phyloP scores from a whole-genome alignment of 371 early-diverging fungal genomes.

The Entomophthora muscae region DNA sequence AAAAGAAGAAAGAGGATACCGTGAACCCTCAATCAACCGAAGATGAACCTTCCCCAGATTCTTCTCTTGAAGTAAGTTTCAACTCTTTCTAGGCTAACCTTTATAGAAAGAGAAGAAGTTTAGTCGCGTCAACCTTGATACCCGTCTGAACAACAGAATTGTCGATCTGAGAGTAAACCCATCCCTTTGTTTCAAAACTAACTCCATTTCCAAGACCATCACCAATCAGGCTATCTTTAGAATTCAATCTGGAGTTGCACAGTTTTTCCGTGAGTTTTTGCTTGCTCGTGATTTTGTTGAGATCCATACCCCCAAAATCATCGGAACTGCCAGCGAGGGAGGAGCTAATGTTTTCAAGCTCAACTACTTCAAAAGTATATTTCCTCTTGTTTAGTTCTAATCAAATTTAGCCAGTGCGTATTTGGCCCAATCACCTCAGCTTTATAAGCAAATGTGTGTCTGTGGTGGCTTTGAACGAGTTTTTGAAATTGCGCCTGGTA shows the following conservation, averaged over 20 bases:
- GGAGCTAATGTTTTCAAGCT: slow-evolving; percentile 98
- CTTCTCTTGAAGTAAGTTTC: not conserved
- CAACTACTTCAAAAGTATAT: slow-evolving; percentile 83
- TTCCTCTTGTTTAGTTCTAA: not conserved
- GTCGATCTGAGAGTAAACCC: slow-evolving; percentile 85
- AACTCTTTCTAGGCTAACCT: not conserved
- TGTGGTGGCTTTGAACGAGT: slow-evolving; percentile 96
- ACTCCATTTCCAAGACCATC: slow-evolving; percentile 34
- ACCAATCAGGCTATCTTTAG: slow-evolving; percentile 98
- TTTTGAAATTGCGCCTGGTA: slow-evolving; percentile 92
- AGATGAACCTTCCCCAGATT: not conserved
- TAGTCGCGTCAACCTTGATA: slow-evolving; percentile 74
- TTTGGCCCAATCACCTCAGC: slow-evolving; percentile 98
- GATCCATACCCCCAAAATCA: slow-evolving; percentile 98
- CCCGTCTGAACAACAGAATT: slow-evolving; percentile 92
- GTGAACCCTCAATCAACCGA: slow-evolving; percentile 20
- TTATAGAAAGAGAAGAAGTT: slow-evolving; percentile 22
- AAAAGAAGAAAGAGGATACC: not conserved
- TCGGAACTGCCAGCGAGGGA: slow-evolving; percentile 94
- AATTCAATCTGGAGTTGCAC: slow-evolving; percentile 87
- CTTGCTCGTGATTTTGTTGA: slow-evolving; percentile 76
- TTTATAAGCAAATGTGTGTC: slow-evolving; percentile 99
- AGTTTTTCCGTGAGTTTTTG: slow-evolving; percentile 89
- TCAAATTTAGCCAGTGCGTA: slow-evolving; percentile 49
- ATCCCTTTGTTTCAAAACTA: not conserved